Evolutionary conservation across 805 yeast species (phyloP), one percentile per base, ranked within the genome.

Genomic region (Nakazawaea holstii): DNA sequence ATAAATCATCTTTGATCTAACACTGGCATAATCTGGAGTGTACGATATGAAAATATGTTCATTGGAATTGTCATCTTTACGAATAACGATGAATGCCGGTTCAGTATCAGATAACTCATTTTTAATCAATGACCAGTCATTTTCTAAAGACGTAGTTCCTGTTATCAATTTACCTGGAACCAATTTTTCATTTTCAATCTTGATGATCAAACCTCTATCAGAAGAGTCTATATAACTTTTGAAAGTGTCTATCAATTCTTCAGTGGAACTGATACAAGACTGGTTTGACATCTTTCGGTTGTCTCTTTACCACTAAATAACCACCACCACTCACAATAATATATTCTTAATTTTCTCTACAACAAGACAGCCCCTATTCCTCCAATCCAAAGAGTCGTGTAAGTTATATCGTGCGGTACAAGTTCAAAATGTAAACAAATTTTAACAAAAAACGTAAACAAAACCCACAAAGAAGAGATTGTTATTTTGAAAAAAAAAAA

Each of bases 1-100:
- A 62, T 91, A 94, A 42, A 94, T 72, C 97, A 94, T 94, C 63
- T 92, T 94, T 48, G 77, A 74, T 49, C 90, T 77, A 35, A 92
- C 91, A 2, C 83, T 80, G 8, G 97, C 87, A 43, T 65, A 64
- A 61, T 92, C 97, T 0, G 99, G 97, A 45, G 92, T 91, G 66
- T 75, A 91, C 17, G 94, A 80, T 40, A 90, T 76, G 56, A 92
- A 90, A 3, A 79, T 73, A 51, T 68, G 71, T n/a, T 58, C 59
- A 1, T 54, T 57, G 7, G 51, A 53, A 35, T 41, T 51, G 15
- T 52, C 57, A 35, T 60, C 62, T 43, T 71, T 66, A 39, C 70
- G 69, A 35, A 79, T 61, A 15, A 81, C 60, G 17, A 84, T 56
- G 55, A 82, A 84, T 11, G 67, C 56, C 11, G 88, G 79, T 24